These are phyloP conservation scores for Tremellales sp. DNA, from an alignment of 1,284 basidiomycete species.

Conservation along the genomic window DNA sequence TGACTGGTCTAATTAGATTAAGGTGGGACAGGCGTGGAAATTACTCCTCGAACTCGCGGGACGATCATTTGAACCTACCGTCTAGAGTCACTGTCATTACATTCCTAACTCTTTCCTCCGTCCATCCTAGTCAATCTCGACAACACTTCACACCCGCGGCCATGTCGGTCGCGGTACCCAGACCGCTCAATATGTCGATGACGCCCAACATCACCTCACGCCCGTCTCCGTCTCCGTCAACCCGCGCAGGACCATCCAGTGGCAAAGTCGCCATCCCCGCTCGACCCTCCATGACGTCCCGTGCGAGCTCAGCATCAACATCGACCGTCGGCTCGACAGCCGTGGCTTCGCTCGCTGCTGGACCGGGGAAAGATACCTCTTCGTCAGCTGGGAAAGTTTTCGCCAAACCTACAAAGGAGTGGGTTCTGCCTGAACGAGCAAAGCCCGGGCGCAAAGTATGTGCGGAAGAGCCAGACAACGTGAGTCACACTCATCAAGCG, in stretches of 20 bases:
- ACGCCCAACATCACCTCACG: neutral
- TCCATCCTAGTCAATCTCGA: no score
- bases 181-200: neutral
- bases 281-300: neutral
- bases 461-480: slow-evolving; percentile 56
- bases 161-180: neutral
- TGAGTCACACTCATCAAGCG: slow-evolving; percentile 12
- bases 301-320: neutral
- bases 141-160: no score
- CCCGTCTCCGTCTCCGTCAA: slow-evolving; percentile 1
- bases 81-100: no score
- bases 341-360: no score
- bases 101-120: no score
- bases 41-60: no score
- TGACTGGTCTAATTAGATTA: no score
- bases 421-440: slow-evolving; percentile 82
- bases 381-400: slow-evolving; percentile 48
- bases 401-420: slow-evolving; percentile 69
- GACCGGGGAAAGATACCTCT: slow-evolving; percentile 39
- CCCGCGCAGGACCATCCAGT: neutral
- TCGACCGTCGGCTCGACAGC: no score
- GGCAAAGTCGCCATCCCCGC: neutral
- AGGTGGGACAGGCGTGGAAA: no score
- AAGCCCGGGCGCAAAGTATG: slow-evolving; percentile 87
- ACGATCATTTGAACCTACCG: no score